Evolutionary conservation across 352 stramenopile genomes (phyloP).

Genomic region (Phytophthora europaea): DNA sequence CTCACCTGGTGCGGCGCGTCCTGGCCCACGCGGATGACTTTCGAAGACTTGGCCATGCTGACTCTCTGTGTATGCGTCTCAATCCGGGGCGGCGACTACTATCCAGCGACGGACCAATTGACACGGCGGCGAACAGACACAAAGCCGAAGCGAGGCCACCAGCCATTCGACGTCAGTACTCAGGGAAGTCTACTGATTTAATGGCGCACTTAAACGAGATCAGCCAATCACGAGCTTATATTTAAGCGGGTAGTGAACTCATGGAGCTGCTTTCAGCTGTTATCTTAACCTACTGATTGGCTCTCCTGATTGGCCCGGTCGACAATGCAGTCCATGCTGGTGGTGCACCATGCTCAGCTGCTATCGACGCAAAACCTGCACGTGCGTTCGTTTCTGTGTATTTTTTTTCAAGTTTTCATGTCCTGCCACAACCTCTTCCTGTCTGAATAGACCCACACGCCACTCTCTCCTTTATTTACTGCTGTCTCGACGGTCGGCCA

Average conservation of each 20-base stretch:
- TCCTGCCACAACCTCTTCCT: constrained; percentile 17
- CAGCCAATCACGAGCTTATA: background rate
- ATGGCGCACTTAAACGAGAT: background rate
- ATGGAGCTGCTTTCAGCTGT: background rate
- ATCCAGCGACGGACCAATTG: constrained; percentile 32
- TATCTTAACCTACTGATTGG: background rate
- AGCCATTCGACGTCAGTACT: constrained; percentile 31
- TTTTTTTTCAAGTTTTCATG: constrained; percentile 44
- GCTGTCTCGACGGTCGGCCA: constrained; percentile 29
- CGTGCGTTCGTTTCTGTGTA: constrained; percentile 35
- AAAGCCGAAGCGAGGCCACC: constrained; percentile 36
- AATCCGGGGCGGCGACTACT: constrained; percentile 12
- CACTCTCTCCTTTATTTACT: constrained; percentile 41
- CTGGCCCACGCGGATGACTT: constrained; percentile 79
- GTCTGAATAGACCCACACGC: constrained; percentile 26
- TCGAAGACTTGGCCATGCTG: constrained; percentile 75
- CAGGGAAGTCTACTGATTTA: background rate
- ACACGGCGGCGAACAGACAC: constrained; percentile 29
- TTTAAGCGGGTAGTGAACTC: background rate
- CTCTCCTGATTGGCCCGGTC: background rate
- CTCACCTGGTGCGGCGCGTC: constrained; percentile 84
- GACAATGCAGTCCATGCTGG: constrained; percentile 2
- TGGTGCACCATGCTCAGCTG: background rate
- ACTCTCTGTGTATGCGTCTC: constrained; percentile 13
- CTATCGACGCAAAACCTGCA: background rate